Evolutionary conservation across 352 stramenopile genomes (phyloP).

Genomic region (Globisporangium spinosum): DNA sequence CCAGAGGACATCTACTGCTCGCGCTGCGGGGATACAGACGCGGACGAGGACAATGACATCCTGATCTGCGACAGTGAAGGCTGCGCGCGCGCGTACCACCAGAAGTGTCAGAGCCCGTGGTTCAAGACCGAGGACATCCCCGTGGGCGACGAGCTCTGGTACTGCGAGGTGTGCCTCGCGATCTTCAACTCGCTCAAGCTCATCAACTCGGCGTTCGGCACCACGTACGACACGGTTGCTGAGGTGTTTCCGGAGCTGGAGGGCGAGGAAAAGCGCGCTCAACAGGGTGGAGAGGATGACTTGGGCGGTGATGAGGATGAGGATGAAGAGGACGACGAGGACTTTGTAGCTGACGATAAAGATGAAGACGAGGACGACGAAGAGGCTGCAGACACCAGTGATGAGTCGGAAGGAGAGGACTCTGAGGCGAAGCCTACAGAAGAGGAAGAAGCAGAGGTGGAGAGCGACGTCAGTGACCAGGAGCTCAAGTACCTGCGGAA

Average conservation of each 20-base stretch:
- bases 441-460: constrained; percentile 25
- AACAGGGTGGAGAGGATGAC: constrained; percentile 13
- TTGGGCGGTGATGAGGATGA: constrained; percentile 9
- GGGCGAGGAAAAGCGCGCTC: constrained; percentile 24
- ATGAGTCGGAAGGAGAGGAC: constrained; percentile 16
- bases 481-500: constrained; percentile 49
- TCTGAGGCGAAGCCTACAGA: not conserved
- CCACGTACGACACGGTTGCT: constrained; percentile 54
- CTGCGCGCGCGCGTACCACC: constrained; percentile 79
- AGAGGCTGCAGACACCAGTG: constrained; percentile 16
- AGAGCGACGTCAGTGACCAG: constrained; percentile 21
- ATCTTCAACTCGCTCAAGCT: constrained; percentile 77
- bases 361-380: constrained; percentile 34
- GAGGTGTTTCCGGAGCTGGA: constrained; percentile 45
- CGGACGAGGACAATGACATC: constrained; percentile 75
- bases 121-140: constrained; percentile 64
- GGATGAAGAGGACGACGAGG: constrained; percentile 44
- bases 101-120: constrained; percentile 63
- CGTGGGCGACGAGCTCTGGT: constrained; percentile 65
- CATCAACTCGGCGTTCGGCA: constrained; percentile 77
- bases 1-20: constrained; percentile 74
- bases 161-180: constrained; percentile 72
- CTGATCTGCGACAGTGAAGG: constrained; percentile 73
- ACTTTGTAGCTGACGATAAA: constrained; percentile 40
- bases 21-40: constrained; percentile 60